Evolutionary conservation across 78 protist genomes (phyloP), one percentile per base, ranked within the genome.

Genomic region (Acrasis kona): DNA sequence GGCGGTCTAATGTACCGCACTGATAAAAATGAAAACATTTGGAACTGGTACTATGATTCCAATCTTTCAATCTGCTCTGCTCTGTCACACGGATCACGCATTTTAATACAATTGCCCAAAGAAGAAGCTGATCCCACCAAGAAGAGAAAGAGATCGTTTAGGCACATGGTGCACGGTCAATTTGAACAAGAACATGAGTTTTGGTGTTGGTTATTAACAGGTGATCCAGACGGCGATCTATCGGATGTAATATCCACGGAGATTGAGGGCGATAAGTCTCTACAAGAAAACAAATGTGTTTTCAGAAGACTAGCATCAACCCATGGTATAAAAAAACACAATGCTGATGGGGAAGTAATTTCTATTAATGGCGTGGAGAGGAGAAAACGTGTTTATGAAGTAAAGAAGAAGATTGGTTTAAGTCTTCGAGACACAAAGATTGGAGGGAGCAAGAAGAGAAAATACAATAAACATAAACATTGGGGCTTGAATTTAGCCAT

Each of bases 131-230:
- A 19, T 50, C 19, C 19, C 19, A 50, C 19, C 19, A 19, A 50
- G 19, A 50, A 50, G 19, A n/a, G n/a, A n/a, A n/a, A n/a, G n/a
- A n/a, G n/a, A n/a, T n/a, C n/a, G n/a, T n/a, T n/a, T n/a, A n/a
- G n/a, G n/a, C n/a, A n/a, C n/a, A n/a, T n/a, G n/a, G n/a, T n/a
- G n/a, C n/a, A n/a, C n/a, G n/a, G n/a, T n/a, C n/a, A n/a, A n/a
- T n/a, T n/a, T n/a, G 61, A 50, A 50, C 19, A 19, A 50, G 61
- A 50, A n/a, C 61, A 50, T 50, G 19, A 19, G 19, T 50, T 50
- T 50, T 50, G 61, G 61, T n/a, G 19, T 50, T 50, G 61, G 61
- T 50, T 50, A 50, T n/a, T 50, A 50, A 50, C 61, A 50, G 61
- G 61, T 50, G 19, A 19, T n/a, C 19, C 19, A n/a, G 61, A 50